Evolutionary conservation across 129 eudicot genomes (phyloP), one percentile per base, ranked within the genome.

Genomic region (Ambrosia trifida): DNA sequence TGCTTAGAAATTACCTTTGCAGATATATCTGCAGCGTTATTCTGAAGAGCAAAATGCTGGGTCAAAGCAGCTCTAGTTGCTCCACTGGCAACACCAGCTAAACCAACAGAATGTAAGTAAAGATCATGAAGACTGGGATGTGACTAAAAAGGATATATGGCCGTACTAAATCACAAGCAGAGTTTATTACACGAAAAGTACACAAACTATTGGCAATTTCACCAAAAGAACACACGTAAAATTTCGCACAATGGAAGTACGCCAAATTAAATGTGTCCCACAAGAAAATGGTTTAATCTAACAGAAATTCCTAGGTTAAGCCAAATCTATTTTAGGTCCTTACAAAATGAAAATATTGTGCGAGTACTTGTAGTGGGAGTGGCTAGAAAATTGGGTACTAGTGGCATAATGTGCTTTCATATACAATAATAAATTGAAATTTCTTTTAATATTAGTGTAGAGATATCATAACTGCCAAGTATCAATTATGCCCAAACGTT

Each of bases 51-150:
- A 54, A 95, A 95, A 80, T 95, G 99, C 53, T 95, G 99, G 36
- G 99, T 95, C 81, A 95, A 79, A 83, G 99, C 99, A 67, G 99
- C 99, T 80, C 99, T 86, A 80, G 99, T 95, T 24, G 99, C 96
- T 84, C 97, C 99, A 79, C 99, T 90, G 32, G 99, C 99, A 83
- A 95, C 99, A 70, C 99, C 99, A 88, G 99, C 99, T 95, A 66
- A 44, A 53, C 70, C 52, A 70, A 71, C 73, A 78, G 57, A 69
- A 74, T 31, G 54, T 69, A 66, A 85, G 73, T 54, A 64, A 69
- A 20, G 45, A 73, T 50, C 8, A 44, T 68, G 30, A 73, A 44
- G 50, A 47, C 60, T 14, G 50, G 58, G n/a, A 43, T 41, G 59
- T 54, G 31, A 11, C 14, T 44, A 28, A 38, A 40, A 71, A 41